Evolutionary conservation across 306 rosid species (phyloP), one percentile per base, ranked within the genome.

Genomic region (Vicia faba): DNA sequence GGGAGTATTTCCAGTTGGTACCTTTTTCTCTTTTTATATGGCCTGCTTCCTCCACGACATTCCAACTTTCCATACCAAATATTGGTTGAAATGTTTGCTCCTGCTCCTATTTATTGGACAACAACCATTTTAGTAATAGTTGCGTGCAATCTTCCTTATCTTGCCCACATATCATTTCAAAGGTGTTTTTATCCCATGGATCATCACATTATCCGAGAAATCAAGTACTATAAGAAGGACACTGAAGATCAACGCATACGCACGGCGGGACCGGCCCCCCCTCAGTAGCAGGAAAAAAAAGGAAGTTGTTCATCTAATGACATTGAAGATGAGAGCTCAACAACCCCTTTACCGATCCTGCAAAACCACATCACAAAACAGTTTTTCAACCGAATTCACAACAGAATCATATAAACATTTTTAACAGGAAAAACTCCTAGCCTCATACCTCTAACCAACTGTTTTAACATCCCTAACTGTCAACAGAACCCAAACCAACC

Each of bases 101-200:
- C 97, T 45, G 92, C 96, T 16, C 99, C 99, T 12, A 69, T 86
- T 40, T 95, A 83, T 68, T 95, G 97, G 99, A 41, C 74, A 54
- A 63, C 87, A 39, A 90, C 99, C 60, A 70, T 88, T 26, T 43
- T 95, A 61, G 92, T 95, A 38, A 85, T 96, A 28, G 14, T 82
- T 29, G 63, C 85, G 13, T 95, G 99, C 63, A 85, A 73, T 85
- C 90, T 95, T 61, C 97, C 99, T 16, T 95, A 90, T 78, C 82
- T 90, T 20, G 81, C 73, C 35, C 97, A 95, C 80, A 80, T 95
- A 68, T 89, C 97, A 63, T 82, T 58, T 77, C 99, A 95, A 71
- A 86, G 96, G 86, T 86, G 92, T 76, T 83, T 81, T 64, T 63
- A 85, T 69, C 99, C 99, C 51, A 78, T 95, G 97, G 99, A 95